Evolutionary conservation across 1,139 yeast species (phyloP).

Genomic region (Schwanniomyces etchellsii): DNA sequence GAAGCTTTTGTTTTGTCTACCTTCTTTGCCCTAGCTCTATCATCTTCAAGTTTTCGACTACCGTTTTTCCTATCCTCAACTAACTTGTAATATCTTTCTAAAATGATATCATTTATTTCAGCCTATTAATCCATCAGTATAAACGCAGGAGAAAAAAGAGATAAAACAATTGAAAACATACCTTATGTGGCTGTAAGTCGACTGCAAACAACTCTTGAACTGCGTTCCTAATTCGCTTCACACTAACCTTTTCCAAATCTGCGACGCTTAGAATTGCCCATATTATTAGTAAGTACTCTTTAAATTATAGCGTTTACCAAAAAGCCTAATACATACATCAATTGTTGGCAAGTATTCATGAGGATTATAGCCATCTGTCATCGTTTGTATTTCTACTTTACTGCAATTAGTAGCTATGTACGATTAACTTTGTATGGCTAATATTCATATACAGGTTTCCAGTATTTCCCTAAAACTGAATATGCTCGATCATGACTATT

Average conservation of each 20-base stretch:
- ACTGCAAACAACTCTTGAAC: constrained; percentile 60
- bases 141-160: neutral
- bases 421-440: neutral
- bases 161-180: constrained; percentile 16
- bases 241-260: constrained; percentile 65
- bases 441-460: constrained; percentile 1
- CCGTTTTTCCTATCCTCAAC: constrained; percentile 32
- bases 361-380: constrained; percentile 15
- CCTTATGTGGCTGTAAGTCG: constrained; percentile 47
- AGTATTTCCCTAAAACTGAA: neutral
- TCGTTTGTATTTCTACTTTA: neutral
- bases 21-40: constrained; percentile 44
- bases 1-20: constrained; percentile 5
- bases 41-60: constrained; percentile 34
- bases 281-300: too few relatives aligned
- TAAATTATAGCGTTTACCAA: constrained; percentile 16
- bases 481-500: constrained; percentile 1
- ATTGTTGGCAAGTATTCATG: constrained; percentile 56
- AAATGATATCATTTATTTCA: constrained; percentile 54
- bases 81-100: constrained; percentile 52
- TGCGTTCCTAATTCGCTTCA: constrained; percentile 65
- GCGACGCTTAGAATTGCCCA: constrained; percentile 76
- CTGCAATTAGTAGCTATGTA: neutral
- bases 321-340: constrained; percentile 44
- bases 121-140: constrained; percentile 22